Percentiles rank a stretch among this genome's conserved stretches.
phyloP scores from a whole-genome alignment of 495 filamentous ascomycete genomes.

The Poronia punctata region DNA sequence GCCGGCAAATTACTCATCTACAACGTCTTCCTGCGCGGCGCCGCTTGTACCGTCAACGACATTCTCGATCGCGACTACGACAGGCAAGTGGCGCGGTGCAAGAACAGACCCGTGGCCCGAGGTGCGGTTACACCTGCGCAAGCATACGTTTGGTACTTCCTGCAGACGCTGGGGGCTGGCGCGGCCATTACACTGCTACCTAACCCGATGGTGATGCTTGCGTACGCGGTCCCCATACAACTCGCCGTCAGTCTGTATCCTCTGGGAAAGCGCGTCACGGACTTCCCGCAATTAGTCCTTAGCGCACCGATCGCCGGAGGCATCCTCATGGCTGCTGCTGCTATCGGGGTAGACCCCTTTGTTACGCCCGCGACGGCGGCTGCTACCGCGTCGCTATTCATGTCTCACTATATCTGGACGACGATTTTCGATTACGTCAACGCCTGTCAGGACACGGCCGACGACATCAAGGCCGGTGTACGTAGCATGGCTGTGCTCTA shows the following conservation, averaged over 20 bases:
- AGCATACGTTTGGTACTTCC: slow-evolving; percentile 24
- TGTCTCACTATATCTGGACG: slow-evolving; percentile 18
- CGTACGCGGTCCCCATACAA: slow-evolving; percentile 8
- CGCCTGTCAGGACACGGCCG: slow-evolving; percentile 23
- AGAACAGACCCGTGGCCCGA: slow-evolving; percentile 35
- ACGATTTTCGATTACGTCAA: slow-evolving; percentile 28
- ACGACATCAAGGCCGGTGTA: slow-evolving; percentile 24
- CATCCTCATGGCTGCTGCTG: slow-evolving; percentile 8
- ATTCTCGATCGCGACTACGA: slow-evolving; percentile 35
- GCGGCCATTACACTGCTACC: slow-evolving; percentile 4
- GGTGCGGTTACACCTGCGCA: slow-evolving; percentile 32
- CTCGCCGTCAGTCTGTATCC: slow-evolving; percentile 14
- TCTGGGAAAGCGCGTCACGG: slow-evolving; percentile 15
- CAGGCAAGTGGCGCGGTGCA: slow-evolving; percentile 27
- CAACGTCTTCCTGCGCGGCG: slow-evolving; percentile 11
- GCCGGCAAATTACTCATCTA: slow-evolving; percentile 3
- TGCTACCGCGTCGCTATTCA: slow-evolving; percentile 6
- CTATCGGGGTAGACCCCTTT: slow-evolving; percentile 8
- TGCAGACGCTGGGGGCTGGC: slow-evolving; percentile 12
- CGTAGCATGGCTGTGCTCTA: slow-evolving; percentile 29
- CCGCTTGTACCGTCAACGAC: slow-evolving; percentile 33
- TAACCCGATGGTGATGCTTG: slow-evolving; percentile 6
- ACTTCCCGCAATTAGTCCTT: slow-evolving; percentile 19
- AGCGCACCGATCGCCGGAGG: slow-evolving; percentile 12
- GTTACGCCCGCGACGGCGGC: slow-evolving; percentile 8